A percentile compares a stretch with the other conserved stretches of the same genome.
phyloP scores from a whole-genome alignment of 257 asterid genomes.

The Gynochthodes officinalis region DNA sequence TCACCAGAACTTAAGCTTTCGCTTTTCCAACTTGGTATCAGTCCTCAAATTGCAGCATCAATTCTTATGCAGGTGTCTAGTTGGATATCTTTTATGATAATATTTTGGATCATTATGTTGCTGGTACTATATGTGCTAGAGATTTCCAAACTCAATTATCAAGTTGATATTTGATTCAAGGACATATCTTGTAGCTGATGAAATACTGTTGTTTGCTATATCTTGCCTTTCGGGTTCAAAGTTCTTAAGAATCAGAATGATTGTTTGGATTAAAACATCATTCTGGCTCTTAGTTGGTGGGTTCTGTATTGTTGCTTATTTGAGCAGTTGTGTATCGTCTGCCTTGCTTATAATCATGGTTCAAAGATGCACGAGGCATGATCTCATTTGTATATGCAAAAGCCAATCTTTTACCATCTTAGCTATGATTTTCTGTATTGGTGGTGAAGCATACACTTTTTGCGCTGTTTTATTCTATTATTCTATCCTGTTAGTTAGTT shows the following conservation, averaged over 20 bases:
- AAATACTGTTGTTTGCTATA: not conserved
- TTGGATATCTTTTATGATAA: conserved; percentile 16
- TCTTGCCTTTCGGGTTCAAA: not conserved
- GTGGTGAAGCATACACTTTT: not conserved
- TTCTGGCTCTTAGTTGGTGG: not conserved
- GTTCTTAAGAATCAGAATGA: not conserved
- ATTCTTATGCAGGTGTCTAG: conserved; percentile 91
- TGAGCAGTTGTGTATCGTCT: not conserved
- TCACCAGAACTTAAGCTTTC: conserved; percentile 90
- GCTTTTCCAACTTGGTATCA: conserved; percentile 90
- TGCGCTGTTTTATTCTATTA: not conserved
- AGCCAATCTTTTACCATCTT: not conserved
- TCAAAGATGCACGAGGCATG: not conserved
- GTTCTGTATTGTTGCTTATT: not conserved
- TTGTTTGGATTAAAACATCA: not conserved
- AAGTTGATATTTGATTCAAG: not conserved
- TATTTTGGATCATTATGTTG: conserved; percentile 6
- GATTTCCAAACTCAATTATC: not conserved
- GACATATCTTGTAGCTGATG: not conserved
- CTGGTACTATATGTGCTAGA: not conserved
- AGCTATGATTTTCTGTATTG: too few species aligned
- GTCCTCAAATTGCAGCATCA: conserved; percentile 98
- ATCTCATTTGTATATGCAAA: not conserved
- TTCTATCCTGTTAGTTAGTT: not conserved
- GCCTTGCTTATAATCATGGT: not conserved